Conservation (phyloP, 345 rosid species). For the Eucalyptus grandis region DNA sequence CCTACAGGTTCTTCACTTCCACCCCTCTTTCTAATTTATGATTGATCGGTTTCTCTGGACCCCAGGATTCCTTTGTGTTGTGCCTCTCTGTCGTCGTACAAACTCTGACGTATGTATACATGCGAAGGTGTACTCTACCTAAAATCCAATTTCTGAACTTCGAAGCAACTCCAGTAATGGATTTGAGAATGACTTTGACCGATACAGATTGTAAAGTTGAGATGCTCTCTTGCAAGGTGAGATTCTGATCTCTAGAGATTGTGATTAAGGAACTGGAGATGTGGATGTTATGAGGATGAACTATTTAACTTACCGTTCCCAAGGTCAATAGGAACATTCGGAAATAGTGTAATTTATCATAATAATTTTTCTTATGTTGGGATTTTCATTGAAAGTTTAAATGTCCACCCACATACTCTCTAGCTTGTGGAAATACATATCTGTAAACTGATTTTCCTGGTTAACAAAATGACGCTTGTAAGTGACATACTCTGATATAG, state of each 20-base stretch:
- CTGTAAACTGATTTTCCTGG: not conserved
- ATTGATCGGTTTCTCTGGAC: not conserved
- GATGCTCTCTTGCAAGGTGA: slow-evolving; percentile 80
- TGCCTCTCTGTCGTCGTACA: not conserved
- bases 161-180: slow-evolving; percentile 66
- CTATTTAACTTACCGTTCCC: not conserved
- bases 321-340: not conserved
- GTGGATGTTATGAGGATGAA: not conserved
- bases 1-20: slow-evolving; percentile 39
- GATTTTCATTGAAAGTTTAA: not conserved
- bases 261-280: not conserved
- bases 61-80: not conserved
- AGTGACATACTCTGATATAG: not conserved
- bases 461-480: not conserved
- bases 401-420: not conserved
- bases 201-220: slow-evolving; percentile 53
- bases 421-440: not conserved
- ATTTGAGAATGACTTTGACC: slow-evolving; percentile 53
- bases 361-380: not conserved
- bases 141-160: slow-evolving; percentile 52
- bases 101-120: not conserved
- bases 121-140: slow-evolving; percentile 58
- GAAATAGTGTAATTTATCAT: not conserved
- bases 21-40: not conserved
- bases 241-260: not conserved